Evolutionary conservation across 2,329 filamentous ascomycete genomes (phyloP).

Genomic region (Colletotrichum sojae): DNA sequence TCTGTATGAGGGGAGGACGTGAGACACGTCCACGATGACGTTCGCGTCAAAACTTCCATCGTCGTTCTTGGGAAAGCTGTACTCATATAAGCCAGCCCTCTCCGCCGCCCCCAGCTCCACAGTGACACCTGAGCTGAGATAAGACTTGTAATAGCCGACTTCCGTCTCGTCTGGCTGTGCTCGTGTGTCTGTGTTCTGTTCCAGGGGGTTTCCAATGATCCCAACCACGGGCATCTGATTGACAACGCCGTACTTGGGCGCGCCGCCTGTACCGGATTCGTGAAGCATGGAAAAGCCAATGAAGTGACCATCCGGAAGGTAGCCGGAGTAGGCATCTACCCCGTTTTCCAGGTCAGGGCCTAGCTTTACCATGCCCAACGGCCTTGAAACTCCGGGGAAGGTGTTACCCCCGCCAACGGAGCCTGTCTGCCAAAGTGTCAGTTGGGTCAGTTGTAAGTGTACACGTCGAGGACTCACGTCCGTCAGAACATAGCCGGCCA

Average conservation of each 20-base stretch:
- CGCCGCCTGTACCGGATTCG: slow-evolving; percentile 77
- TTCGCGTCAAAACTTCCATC: slow-evolving; percentile 53
- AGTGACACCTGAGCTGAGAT: slow-evolving; percentile 67
- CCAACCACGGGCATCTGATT: slow-evolving; percentile 71
- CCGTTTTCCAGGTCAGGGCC: slow-evolving; percentile 65
- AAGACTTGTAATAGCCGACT: slow-evolving; percentile 74
- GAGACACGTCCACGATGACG: slow-evolving; percentile 75
- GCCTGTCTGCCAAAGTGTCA: slow-evolving; percentile 57
- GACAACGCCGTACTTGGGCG: slow-evolving; percentile 78
- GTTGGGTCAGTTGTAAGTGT: neutral
- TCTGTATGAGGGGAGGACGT: slow-evolving; percentile 74
- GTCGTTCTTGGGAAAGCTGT: slow-evolving; percentile 64
- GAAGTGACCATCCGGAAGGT: slow-evolving; percentile 65
- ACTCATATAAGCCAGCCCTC: slow-evolving; percentile 73
- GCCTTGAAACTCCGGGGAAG: slow-evolving; percentile 64
- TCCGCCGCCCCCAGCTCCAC: slow-evolving; percentile 70
- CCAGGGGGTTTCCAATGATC: slow-evolving; percentile 66
- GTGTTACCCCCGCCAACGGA: slow-evolving; percentile 62
- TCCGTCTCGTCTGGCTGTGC: slow-evolving; percentile 64
- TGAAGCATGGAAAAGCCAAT: slow-evolving; percentile 76
- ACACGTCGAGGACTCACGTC: slow-evolving; percentile 46
- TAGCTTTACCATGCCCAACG: slow-evolving; percentile 64
- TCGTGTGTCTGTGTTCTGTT: slow-evolving; percentile 67
- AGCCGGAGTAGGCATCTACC: slow-evolving; percentile 68
- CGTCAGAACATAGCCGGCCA: slow-evolving; percentile 53